Conservation (phyloP, 2,329 filamentous ascomycete species). For the Aspergillus versicolor region DNA sequence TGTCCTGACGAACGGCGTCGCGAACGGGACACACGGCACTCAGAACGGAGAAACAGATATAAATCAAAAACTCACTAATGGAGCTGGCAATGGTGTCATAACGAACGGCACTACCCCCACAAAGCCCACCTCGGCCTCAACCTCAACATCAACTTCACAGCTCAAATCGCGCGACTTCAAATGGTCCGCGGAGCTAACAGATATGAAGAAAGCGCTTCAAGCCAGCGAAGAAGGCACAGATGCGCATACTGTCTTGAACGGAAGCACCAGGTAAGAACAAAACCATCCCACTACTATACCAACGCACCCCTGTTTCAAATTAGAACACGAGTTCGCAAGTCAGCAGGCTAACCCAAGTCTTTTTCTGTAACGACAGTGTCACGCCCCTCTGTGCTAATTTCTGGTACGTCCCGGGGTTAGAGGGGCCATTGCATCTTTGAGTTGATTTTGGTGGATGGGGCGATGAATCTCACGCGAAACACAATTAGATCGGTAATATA, state of each 20-base stretch:
- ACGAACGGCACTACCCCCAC: neutral
- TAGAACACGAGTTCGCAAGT: neutral
- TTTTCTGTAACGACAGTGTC: conserved; percentile 55
- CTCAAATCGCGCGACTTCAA: conserved; percentile 76
- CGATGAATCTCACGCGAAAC: neutral
- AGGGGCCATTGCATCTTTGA: conserved; percentile 65
- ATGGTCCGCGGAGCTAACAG: conserved; percentile 80
- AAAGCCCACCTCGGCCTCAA: conserved; percentile 17
- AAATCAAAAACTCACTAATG: neutral
- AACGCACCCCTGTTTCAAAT: neutral
- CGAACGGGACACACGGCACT: conserved; percentile 10
- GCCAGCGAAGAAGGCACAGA: conserved; percentile 76
- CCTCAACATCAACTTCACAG: conserved; percentile 52
- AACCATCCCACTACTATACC: neutral
- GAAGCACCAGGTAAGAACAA: conserved; percentile 69
- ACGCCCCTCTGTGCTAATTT: conserved; percentile 89
- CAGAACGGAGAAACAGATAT: neutral
- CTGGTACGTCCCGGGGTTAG: conserved; percentile 67
- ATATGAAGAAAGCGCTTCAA: conserved; percentile 80
- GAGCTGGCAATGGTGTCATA: conserved; percentile 12
- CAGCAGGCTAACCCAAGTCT: neutral
- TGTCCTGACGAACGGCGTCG: conserved; percentile 52
- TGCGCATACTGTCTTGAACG: conserved; percentile 83
- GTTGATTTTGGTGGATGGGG: conserved; percentile 35
- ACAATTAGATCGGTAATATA: conserved; percentile 11